Conservation (phyloP, 2,329 filamentous ascomycete genomes). For the Hymenoscyphus repandus region DNA sequence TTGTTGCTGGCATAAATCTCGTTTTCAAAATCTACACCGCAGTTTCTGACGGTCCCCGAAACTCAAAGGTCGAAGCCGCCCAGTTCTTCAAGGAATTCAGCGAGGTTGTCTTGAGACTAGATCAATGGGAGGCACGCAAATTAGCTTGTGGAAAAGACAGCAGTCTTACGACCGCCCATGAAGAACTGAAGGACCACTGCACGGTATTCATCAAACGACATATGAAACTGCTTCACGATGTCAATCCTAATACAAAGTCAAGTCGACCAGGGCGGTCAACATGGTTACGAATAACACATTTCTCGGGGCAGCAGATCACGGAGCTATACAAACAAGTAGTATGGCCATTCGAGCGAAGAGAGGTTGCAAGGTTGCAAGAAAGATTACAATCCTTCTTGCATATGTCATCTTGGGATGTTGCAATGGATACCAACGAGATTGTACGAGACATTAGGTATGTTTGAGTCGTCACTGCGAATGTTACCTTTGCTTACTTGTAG, state of each 20-base stretch:
- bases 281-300: slow-evolving; percentile 14
- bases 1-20: slow-evolving; percentile 27
- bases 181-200: slow-evolving; percentile 13
- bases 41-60: slow-evolving; percentile 20
- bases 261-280: slow-evolving; percentile 11
- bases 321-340: slow-evolving; percentile 15
- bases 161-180: slow-evolving; percentile 9
- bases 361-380: slow-evolving; percentile 14
- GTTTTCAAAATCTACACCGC: slow-evolving; percentile 20
- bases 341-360: slow-evolving; percentile 20
- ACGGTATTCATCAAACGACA: slow-evolving; percentile 20
- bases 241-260: slow-evolving; percentile 16
- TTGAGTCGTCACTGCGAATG: neutral
- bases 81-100: slow-evolving; percentile 22
- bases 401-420: slow-evolving; percentile 15
- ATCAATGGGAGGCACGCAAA: slow-evolving; percentile 19
- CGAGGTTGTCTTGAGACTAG: slow-evolving; percentile 15
- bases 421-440: slow-evolving; percentile 13
- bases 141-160: slow-evolving; percentile 5
- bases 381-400: slow-evolving; percentile 20
- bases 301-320: slow-evolving; percentile 13
- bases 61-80: slow-evolving; percentile 16
- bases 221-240: slow-evolving; percentile 17
- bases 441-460: slow-evolving; percentile 15
- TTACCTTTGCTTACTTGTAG: neutral